phyloP scores from a whole-genome alignment of 2,329 filamentous ascomycete species.

The Colletotrichum lini region DNA sequence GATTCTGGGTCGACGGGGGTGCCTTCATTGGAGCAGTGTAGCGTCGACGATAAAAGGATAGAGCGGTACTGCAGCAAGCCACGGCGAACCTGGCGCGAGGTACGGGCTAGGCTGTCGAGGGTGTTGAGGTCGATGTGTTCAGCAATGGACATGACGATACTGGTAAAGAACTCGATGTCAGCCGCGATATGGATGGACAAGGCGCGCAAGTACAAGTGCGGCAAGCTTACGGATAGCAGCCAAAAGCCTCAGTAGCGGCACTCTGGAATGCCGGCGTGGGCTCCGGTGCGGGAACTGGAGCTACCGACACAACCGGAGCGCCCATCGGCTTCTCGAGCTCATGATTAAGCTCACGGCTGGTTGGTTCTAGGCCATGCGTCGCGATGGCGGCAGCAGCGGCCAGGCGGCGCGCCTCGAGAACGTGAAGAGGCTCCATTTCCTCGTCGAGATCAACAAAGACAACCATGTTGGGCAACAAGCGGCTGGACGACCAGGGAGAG shows the following conservation, averaged over 20 bases:
- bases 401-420: constrained; percentile 32
- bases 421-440: constrained; percentile 40
- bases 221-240: constrained; percentile 54
- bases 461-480: constrained; percentile 35
- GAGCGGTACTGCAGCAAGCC: constrained; percentile 84
- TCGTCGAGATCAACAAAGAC: constrained; percentile 47
- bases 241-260: constrained; percentile 50
- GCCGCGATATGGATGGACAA: background rate
- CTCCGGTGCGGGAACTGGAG: constrained; percentile 10
- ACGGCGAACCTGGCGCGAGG: constrained; percentile 83
- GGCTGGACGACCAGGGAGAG: background rate
- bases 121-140: constrained; percentile 88
- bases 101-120: constrained; percentile 85
- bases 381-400: constrained; percentile 32
- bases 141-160: constrained; percentile 83
- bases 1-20: constrained; percentile 68
- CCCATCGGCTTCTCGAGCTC: constrained; percentile 14
- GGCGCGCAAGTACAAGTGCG: background rate
- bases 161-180: constrained; percentile 55
- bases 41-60: constrained; percentile 79
- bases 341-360: constrained; percentile 20
- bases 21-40: constrained; percentile 84
- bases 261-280: constrained; percentile 42
- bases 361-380: constrained; percentile 30
- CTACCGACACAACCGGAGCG: constrained; percentile 5